These are phyloP conservation scores for Rhodotorula sp. DNA, from an alignment of 1,284 basidiomycete species.

Conservation along the genomic window DNA sequence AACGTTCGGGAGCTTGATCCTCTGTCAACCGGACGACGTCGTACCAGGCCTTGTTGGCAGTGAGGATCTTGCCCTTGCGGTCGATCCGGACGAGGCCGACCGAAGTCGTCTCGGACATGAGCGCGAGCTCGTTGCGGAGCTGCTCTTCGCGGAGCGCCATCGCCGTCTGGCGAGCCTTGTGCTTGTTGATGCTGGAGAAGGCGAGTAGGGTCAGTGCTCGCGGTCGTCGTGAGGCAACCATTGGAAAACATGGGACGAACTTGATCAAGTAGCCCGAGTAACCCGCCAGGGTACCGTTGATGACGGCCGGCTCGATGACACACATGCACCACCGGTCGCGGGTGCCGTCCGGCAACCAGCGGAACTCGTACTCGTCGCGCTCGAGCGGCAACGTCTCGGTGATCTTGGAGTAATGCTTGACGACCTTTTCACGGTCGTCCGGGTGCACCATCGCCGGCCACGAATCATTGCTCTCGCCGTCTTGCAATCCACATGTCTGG, in stretches of 20 bases:
- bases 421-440: conserved; percentile 14
- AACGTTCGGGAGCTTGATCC: conserved; percentile 10
- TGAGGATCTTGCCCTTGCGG: conserved; percentile 19
- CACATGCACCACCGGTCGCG: conserved; percentile 6
- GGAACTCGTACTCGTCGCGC: conserved; percentile 23
- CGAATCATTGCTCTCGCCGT: conserved; percentile 16
- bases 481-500: not conserved
- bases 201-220: not conserved
- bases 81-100: conserved; percentile 24
- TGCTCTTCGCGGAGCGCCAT: conserved; percentile 8
- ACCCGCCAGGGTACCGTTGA: conserved; percentile 9
- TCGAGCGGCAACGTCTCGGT: not conserved
- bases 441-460: conserved; percentile 22
- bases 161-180: conserved; percentile 17
- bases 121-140: conserved; percentile 19
- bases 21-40: not conserved
- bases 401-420: conserved; percentile 18
- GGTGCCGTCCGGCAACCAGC: conserved; percentile 3
- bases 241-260: too few relatives aligned
- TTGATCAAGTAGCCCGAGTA: conserved; percentile 21
- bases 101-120: conserved; percentile 11
- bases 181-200: conserved; percentile 17
- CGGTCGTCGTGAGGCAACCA: too few relatives aligned
- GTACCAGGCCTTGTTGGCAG: conserved; percentile 23
- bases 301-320: conserved; percentile 6